Evolutionary conservation across 352 stramenopile genomes (phyloP).

Genomic region (Phytophthora ohioensis): DNA sequence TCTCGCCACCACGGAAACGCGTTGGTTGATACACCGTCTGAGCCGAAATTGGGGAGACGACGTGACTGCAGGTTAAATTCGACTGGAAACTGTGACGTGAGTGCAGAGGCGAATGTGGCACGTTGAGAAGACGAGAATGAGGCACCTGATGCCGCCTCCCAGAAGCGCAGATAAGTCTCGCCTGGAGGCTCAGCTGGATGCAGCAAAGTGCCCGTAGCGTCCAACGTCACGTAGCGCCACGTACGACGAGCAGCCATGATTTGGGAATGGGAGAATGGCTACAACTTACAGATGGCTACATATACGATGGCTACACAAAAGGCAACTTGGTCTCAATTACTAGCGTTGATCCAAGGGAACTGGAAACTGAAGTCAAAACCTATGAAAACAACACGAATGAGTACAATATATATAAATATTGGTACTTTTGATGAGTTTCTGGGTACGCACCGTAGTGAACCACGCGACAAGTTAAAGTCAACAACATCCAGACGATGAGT

Average conservation of each 20-base stretch:
- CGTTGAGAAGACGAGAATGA: conserved; percentile 38
- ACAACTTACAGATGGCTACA: no score
- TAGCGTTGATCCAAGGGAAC: conserved; percentile 9
- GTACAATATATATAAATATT: not conserved
- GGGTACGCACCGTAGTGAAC: conserved; percentile 29
- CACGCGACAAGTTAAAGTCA: conserved; percentile 25
- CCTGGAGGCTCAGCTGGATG: conserved; percentile 54
- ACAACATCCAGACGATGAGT: conserved; percentile 37
- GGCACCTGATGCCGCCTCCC: conserved; percentile 37
- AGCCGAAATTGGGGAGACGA: conserved; percentile 64
- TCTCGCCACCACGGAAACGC: conserved; percentile 67
- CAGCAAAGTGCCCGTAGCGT: conserved; percentile 80
- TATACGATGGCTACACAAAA: not conserved
- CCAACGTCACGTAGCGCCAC: conserved; percentile 65
- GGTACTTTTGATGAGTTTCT: not conserved
- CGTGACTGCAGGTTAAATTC: conserved; percentile 48
- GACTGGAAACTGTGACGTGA: conserved; percentile 47
- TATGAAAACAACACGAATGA: conserved; percentile 2
- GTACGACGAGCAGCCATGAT: conserved; percentile 20
- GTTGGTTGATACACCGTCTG: conserved; percentile 6
- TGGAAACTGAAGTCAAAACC: conserved; percentile 18
- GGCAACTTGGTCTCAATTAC: not conserved
- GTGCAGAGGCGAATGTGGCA: conserved; percentile 20
- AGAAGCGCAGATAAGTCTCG: conserved; percentile 61
- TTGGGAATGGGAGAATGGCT: no score